Conservation (phyloP, 2,329 filamentous ascomycete genomes). For the Ascochyta koolunga region DNA sequence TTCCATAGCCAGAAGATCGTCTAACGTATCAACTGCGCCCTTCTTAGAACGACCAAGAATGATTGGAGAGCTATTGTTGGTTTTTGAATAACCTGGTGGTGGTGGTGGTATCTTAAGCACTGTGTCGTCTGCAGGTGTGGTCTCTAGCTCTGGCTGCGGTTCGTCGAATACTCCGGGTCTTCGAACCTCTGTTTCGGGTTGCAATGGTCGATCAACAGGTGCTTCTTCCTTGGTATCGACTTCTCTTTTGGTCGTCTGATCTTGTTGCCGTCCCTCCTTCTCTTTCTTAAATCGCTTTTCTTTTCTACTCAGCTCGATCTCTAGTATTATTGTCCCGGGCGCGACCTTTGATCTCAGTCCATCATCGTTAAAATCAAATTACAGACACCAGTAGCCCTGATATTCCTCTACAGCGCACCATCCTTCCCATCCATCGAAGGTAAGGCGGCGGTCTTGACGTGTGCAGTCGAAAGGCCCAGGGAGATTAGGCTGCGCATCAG, state of each 20-base stretch:
- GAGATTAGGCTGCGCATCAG: conserved; percentile 44
- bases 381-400: conserved; percentile 44
- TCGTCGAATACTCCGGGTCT: conserved; percentile 23
- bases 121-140: not conserved
- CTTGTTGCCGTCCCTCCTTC: conserved; percentile 26
- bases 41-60: not conserved
- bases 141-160: not conserved
- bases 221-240: conserved; percentile 34
- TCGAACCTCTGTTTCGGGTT: conserved; percentile 20
- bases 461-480: conserved; percentile 49
- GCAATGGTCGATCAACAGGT: conserved; percentile 34
- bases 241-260: conserved; percentile 40
- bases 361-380: conserved; percentile 57
- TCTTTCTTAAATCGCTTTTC: conserved; percentile 55
- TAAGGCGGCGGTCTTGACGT: conserved; percentile 46
- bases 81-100: conserved; percentile 30
- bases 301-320: conserved; percentile 60
- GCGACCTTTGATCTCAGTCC: conserved; percentile 51
- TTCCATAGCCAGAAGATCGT: not conserved
- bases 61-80: not conserved
- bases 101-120: conserved; percentile 31
- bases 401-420: conserved; percentile 47
- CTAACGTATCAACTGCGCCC: not conserved
- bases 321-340: conserved; percentile 58
- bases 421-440: conserved; percentile 48